A percentile compares a stretch with the other conserved stretches of the same genome.
These are phyloP conservation scores for Chenopodium suecicum DNA, from an alignment of 148 eudicot species.

Conservation along the genomic window DNA sequence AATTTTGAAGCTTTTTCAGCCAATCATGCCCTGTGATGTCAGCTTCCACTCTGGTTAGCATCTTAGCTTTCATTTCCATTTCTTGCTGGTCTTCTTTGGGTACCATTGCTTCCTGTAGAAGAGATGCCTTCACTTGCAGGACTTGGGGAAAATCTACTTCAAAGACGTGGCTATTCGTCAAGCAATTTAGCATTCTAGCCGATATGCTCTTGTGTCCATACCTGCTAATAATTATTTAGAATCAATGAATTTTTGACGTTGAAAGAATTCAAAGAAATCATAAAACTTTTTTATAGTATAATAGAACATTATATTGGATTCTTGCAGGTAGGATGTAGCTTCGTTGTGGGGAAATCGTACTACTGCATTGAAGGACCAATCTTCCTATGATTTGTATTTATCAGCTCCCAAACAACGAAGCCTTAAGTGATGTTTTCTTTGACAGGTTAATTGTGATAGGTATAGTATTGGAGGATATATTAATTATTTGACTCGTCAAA, in stretches of 20 bases:
- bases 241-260: neutral
- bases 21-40: constrained; percentile 64
- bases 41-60: constrained; percentile 68
- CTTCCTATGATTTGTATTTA: neutral
- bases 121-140: constrained; percentile 67
- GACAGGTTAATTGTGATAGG: neutral
- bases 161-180: constrained; percentile 65
- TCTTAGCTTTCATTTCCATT: constrained; percentile 53
- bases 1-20: constrained; percentile 68
- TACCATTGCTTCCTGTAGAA: constrained; percentile 59
- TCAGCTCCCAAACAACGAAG: neutral
- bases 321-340: neutral
- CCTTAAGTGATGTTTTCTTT: neutral
- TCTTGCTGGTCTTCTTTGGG: constrained; percentile 41
- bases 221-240: constrained; percentile 42
- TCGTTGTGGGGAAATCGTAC: neutral
- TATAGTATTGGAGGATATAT: neutral
- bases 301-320: neutral
- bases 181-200: constrained; percentile 62
- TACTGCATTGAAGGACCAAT: neutral
- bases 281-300: neutral
- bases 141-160: constrained; percentile 91
- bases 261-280: neutral
- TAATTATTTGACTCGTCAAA: neutral
- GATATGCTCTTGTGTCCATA: constrained; percentile 89